These are phyloP conservation scores for Exophiala phaeomuriformis DNA, from an alignment of 2,329 filamentous ascomycete species.

Conservation along the genomic window DNA sequence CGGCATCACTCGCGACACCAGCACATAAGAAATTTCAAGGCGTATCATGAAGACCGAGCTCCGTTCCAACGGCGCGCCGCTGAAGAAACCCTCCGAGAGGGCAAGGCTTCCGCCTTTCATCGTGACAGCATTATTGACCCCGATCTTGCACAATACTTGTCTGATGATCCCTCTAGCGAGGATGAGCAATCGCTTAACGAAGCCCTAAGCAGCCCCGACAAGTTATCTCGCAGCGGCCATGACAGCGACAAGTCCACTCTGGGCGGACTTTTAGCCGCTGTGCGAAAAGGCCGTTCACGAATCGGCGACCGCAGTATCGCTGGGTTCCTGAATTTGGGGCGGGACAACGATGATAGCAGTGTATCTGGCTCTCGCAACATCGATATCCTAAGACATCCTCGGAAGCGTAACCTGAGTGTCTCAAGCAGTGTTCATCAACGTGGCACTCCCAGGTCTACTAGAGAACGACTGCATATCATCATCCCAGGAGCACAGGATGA, in stretches of 20 bases:
- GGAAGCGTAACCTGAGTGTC: constrained; percentile 76
- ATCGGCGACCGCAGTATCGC: constrained; percentile 67
- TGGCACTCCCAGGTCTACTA: constrained; percentile 62
- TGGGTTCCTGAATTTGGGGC: constrained; percentile 60
- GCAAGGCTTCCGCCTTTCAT: constrained; percentile 82
- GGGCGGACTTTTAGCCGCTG: constrained; percentile 62
- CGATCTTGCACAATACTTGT: constrained; percentile 90
- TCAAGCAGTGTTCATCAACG: constrained; percentile 67
- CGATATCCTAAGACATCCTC: constrained; percentile 55
- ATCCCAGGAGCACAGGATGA: constrained; percentile 34
- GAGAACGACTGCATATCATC: constrained; percentile 45
- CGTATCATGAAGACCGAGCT: constrained; percentile 67
- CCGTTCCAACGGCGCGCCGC: constrained; percentile 73
- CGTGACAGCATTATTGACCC: constrained; percentile 98
- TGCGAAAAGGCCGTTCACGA: constrained; percentile 67
- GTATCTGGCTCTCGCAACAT: constrained; percentile 54
- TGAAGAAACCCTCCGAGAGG: constrained; percentile 59
- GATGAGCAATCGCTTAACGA: constrained; percentile 88
- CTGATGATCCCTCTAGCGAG: constrained; percentile 84
- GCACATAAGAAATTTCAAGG: constrained; percentile 67
- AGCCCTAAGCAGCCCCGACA: constrained; percentile 57
- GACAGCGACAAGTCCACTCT: constrained; percentile 71
- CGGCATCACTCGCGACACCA: constrained; percentile 84
- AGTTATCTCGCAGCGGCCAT: constrained; percentile 54
- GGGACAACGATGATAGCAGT: constrained; percentile 57